Conservation (phyloP, 1,284 basidiomycete genomes). For the Hypsizygus ulmarius region DNA sequence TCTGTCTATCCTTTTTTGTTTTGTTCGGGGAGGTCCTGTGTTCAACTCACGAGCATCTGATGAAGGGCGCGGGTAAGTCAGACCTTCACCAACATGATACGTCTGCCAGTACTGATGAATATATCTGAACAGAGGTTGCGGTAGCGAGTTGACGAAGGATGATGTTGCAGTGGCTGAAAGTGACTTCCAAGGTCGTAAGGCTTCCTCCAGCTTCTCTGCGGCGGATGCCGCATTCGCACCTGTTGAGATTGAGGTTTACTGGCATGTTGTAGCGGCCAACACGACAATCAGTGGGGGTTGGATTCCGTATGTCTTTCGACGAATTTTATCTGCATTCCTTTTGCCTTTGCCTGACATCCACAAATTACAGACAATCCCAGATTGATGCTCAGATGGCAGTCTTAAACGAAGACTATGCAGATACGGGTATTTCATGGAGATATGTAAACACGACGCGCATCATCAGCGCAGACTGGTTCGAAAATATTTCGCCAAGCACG, state of each 20-base stretch:
- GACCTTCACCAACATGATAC: not conserved
- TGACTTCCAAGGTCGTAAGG: not conserved
- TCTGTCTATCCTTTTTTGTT: not conserved
- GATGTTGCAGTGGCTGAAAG: conserved; percentile 3
- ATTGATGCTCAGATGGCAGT: conserved; percentile 41
- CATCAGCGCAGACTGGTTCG: conserved; percentile 46
- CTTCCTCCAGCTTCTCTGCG: not conserved
- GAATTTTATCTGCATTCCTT: too few species aligned
- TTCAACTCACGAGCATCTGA: not conserved
- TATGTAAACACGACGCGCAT: conserved; percentile 40
- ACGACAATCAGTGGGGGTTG: conserved; percentile 23
- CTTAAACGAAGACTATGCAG: conserved; percentile 42
- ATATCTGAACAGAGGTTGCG: conserved; percentile 4
- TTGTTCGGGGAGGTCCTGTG: not conserved
- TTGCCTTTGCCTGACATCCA: too few species aligned
- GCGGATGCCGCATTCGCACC: not conserved
- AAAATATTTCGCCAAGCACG: conserved; percentile 33
- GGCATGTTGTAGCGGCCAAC: conserved; percentile 24
- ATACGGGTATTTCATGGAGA: conserved; percentile 40
- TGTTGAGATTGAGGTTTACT: conserved; percentile 21
- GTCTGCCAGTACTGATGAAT: not conserved
- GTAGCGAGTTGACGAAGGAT: conserved; percentile 5
- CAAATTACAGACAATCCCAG: conserved; percentile 31
- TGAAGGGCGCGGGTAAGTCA: not conserved
- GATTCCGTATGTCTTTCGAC: conserved; percentile 19